Evolutionary conservation across 768 basidiomycete genomes (phyloP).

Genomic region (Lactifluus piperatus): DNA sequence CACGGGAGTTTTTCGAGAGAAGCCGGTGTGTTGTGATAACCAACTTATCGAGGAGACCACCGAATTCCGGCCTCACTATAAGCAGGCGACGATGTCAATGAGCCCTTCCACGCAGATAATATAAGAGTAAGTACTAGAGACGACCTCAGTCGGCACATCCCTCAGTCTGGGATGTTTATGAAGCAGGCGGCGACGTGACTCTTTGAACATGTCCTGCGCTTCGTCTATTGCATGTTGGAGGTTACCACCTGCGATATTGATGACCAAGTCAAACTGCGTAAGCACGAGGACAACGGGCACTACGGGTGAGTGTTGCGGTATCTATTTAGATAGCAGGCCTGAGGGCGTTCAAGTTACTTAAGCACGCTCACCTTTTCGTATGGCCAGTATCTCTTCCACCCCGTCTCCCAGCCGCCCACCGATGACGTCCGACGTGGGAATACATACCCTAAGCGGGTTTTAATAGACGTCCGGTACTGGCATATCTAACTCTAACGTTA

Average conservation of each 20-base stretch:
- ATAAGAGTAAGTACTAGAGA: conserved; percentile 1
- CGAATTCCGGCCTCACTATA: neutral
- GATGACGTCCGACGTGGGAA: neutral
- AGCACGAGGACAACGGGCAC: conserved; percentile 2
- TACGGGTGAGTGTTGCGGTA: too few relatives aligned
- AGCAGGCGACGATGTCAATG: neutral
- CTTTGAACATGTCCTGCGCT: neutral
- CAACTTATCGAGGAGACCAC: neutral
- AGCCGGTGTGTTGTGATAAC: neutral
- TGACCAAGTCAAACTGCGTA: neutral
- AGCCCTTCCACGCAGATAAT: neutral
- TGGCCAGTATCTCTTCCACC: neutral
- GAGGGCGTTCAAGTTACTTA: too few relatives aligned
- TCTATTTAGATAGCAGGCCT: neutral
- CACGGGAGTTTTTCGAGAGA: neutral
- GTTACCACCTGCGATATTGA: neutral
- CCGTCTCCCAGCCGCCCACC: neutral
- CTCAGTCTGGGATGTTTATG: neutral
- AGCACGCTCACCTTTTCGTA: neutral
- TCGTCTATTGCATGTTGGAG: neutral
- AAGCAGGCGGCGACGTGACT: neutral
- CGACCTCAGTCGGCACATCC: neutral
- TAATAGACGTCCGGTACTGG: neutral
- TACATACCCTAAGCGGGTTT: neutral
- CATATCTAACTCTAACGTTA: neutral